Percentiles rank a stretch among this genome's conserved stretches.
Evolutionary conservation across 164 flowering plant genomes (phyloP).

Genomic region (Dillenia suffruticosa): DNA sequence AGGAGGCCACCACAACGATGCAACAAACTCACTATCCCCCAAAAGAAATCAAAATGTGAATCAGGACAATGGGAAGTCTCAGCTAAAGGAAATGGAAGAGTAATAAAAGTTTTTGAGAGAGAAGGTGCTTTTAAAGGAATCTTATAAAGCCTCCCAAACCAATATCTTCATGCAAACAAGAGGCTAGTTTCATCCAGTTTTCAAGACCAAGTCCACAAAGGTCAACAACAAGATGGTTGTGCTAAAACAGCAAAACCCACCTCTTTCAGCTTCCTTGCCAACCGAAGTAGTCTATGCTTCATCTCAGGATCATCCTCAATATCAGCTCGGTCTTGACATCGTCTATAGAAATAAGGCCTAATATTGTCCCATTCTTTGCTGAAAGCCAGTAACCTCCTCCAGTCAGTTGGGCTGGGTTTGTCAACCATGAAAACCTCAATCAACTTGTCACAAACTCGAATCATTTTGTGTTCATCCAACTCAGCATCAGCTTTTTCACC

Average conservation of each 20-base stretch:
- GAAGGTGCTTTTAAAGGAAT: too few relatives aligned
- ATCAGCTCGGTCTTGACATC: slow-evolving; percentile 77
- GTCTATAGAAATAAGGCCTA: slow-evolving; percentile 66
- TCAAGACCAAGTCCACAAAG: too few relatives aligned
- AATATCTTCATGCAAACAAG: too few relatives aligned
- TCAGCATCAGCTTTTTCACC: slow-evolving; percentile 20
- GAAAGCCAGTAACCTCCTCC: slow-evolving; percentile 86
- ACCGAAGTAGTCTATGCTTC: slow-evolving; percentile 67
- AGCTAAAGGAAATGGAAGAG: too few relatives aligned
- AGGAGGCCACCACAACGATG: too few relatives aligned
- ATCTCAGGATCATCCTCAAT: slow-evolving; percentile 63
- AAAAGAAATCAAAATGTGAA: too few relatives aligned
- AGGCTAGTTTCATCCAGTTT: too few relatives aligned
- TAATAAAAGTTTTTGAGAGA: too few relatives aligned
- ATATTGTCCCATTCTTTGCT: slow-evolving; percentile 70
- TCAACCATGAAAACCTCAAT: slow-evolving; percentile 93
- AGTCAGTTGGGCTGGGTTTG: slow-evolving; percentile 80
- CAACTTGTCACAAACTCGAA: slow-evolving; percentile 70
- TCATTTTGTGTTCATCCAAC: slow-evolving; percentile 48
- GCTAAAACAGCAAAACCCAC: slow-evolving; percentile 22
- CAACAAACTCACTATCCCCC: too few relatives aligned
- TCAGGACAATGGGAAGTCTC: too few relatives aligned
- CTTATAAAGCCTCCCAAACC: too few relatives aligned
- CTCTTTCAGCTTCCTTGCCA: slow-evolving; percentile 82
- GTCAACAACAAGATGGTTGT: too few relatives aligned